Base-by-base conservation (phyloP, 2,329 filamentous ascomycete genomes). In the Coniella vitis region DNA sequence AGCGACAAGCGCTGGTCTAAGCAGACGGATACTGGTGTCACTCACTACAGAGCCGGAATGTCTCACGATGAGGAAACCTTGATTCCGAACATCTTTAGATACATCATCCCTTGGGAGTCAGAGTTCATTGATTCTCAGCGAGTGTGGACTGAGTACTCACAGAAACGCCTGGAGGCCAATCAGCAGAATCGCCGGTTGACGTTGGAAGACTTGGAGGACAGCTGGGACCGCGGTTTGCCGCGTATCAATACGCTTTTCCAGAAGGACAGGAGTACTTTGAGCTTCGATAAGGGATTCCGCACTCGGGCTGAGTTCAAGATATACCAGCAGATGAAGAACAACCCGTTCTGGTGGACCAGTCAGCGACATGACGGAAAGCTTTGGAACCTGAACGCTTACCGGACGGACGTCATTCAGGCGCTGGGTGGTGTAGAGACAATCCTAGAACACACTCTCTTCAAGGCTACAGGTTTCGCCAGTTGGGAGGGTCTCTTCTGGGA, bases 191-290 rank as follows among this genome's bases (percentile, higher is more conserved):
- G 93, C 49, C 83, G 93, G 57, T 73, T 98, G 40, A 98, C 93
- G 0, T 76, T 98, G 7, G 93, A 98, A 65, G 93, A 98, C 69
- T 74, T 98, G 19, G 93, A 98, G 63, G 93, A 98, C 64, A 95
- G 89, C 63, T 98, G 93, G 93, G 94, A 98, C 63, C 88, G 93
- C 58, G 93, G 93, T 73, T 75, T 98, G 45, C 93, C 93, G 16
- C 87, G 93, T 71, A 98, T 98, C 72, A 98, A 98, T 65, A 98
- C 93, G 0, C 75, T 98, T 2, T 98, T 98, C 81, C 93, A 98
- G 65, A 98, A 98, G 67, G 93, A 98, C 60, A 80, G 93, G 61
- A 96, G 90, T 65, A 98, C 93, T 0, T 77, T 98, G 55, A 95
- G 89, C 61, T 98, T 98, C 62, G 93, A 98, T 72, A 98, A 98